These are phyloP conservation scores for Litsea cubeba DNA, from an alignment of 164 flowering plant genomes.

Conservation along the genomic window DNA sequence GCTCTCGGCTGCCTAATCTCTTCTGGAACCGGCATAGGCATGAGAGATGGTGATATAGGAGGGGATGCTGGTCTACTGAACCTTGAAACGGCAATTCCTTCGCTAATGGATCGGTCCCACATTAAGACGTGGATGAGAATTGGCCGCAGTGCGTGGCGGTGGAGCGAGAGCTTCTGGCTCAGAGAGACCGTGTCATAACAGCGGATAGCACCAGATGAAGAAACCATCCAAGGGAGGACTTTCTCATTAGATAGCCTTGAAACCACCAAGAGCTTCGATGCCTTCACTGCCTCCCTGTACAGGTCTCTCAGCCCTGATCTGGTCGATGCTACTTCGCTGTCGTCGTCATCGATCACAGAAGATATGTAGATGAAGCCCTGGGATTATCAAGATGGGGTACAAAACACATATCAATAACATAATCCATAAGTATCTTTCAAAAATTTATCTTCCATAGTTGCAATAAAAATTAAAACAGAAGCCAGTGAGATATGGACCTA, in stretches of 20 bases:
- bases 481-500: no score
- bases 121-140: conserved; percentile 63
- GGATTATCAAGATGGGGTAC: neutral
- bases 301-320: conserved; percentile 69
- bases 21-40: conserved; percentile 27
- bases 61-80: conserved; percentile 21
- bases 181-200: conserved; percentile 91
- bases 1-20: conserved; percentile 9
- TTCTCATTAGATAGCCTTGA: conserved; percentile 78
- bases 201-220: conserved; percentile 70
- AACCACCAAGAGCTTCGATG: conserved; percentile 54
- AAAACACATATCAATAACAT: no score
- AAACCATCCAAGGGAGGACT: conserved; percentile 96
- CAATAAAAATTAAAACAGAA: no score
- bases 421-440: no score
- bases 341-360: conserved; percentile 59
- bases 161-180: conserved; percentile 90
- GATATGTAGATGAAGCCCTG: conserved; percentile 92
- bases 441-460: no score
- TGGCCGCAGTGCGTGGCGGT: conserved; percentile 72
- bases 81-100: conserved; percentile 18
- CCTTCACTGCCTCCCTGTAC: conserved; percentile 56
- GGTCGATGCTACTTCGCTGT: conserved; percentile 41
- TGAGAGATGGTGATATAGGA: neutral
- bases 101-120: conserved; percentile 43